Evolutionary conservation across 352 stramenopile genomes (phyloP), one percentile per base, ranked within the genome.

Genomic region (Phytopythium boreale): DNA sequence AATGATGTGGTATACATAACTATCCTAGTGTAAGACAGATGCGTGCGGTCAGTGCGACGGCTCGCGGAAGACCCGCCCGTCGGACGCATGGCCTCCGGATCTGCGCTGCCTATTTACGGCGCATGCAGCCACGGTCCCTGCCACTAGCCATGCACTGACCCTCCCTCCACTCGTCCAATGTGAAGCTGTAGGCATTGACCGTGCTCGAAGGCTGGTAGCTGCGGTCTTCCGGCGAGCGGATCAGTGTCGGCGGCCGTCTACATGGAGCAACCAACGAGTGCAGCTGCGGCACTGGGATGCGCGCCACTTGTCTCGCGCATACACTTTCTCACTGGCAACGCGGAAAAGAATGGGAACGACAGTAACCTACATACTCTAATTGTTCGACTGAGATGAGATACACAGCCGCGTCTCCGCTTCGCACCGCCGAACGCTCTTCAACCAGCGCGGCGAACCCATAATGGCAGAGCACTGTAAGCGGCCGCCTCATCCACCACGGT

Each of bases 381-480:
- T 50, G n/a, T 52, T 52, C n/a, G 46, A 29, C 46, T 52, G n/a
- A 52, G 20, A 51, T 44, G 37, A 44, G 41, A 46, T 46, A 46
- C 17, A 9, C 41, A 46, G 4, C 12, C 37, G 7, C 37, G 37
- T 44, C 37, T 44, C 37, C 37, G 37, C 11, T 46, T 46, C 41
- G 34, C 34, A 14, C 34, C 34, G 34, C 34, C 34, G 34, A 39
- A 39, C 34, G 34, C 41, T 11, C 41, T 10, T n/a, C 41, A 22
- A 46, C 41, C 15, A 15, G 34, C 10, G 41, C 17, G 41, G 41
- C 17, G 15, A 46, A 46, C 41, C 41, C 41, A 46, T 46, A 11
- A 46, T 46, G 41, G 41, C 34, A 39, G 31, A 36, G 34, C 34
- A 7, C 34, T 39, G 10, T 7, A 10, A 7, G 34, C 34, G 1